Percentiles rank a stretch among this genome's conserved stretches.
phyloP scores from a whole-genome alignment of 805 yeast genomes.

The Komagataella ulmi region DNA sequence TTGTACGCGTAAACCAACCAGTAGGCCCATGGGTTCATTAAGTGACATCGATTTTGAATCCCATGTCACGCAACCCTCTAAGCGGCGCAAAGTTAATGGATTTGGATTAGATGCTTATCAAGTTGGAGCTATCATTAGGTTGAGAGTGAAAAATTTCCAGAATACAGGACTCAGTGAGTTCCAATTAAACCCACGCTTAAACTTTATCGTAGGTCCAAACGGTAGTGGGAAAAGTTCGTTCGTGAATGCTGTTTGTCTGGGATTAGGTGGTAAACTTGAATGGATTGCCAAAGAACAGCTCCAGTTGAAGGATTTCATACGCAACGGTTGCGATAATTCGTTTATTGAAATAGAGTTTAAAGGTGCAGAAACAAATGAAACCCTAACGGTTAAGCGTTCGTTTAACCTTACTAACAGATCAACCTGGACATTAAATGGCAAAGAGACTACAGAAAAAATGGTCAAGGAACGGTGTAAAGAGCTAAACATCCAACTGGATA shows the following conservation, averaged over 20 bases:
- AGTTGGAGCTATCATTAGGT: conserved; percentile 35
- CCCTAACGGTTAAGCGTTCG: conserved; percentile 28
- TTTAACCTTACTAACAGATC: conserved; percentile 30
- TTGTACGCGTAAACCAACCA: neutral
- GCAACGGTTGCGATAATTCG: conserved; percentile 40
- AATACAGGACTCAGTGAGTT: conserved; percentile 62
- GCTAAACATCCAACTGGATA: conserved; percentile 75
- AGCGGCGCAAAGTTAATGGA: conserved; percentile 7
- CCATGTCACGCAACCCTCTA: conserved; percentile 6
- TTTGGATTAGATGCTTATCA: conserved; percentile 17
- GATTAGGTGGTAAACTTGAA: conserved; percentile 70
- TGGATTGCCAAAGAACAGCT: conserved; percentile 56
- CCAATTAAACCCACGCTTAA: conserved; percentile 67
- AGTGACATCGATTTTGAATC: conserved; percentile 3
- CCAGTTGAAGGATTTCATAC: conserved; percentile 55
- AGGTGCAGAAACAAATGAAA: conserved; percentile 18
- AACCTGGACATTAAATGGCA: conserved; percentile 36
- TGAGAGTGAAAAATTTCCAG: conserved; percentile 48
- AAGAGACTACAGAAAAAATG: conserved; percentile 23
- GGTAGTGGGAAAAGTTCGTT: conserved; percentile 93
- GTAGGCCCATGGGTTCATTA: neutral
- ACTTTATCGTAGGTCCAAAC: conserved; percentile 91
- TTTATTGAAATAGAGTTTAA: conserved; percentile 38
- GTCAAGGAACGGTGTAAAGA: conserved; percentile 30
- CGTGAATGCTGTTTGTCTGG: conserved; percentile 85